Conservation (phyloP, 179 eudicot genomes). For the Nepenthes alata region DNA sequence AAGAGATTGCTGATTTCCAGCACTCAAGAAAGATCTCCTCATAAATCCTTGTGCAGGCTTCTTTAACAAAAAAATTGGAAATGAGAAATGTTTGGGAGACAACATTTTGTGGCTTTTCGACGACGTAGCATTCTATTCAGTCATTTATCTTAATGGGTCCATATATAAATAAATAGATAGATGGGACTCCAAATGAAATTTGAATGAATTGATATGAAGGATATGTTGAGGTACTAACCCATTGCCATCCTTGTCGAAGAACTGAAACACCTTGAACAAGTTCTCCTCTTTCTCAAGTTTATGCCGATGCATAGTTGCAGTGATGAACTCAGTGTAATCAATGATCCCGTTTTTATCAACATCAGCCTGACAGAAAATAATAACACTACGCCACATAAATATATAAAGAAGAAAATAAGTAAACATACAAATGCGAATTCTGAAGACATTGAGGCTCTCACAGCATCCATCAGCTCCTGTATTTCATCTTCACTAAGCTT, state of each 20-base stretch:
- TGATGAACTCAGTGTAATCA: constrained; percentile 76
- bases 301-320: constrained; percentile 95
- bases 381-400: background rate
- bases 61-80: no score
- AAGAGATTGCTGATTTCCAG: background rate
- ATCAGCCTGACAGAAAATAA: constrained; percentile 53
- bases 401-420: background rate
- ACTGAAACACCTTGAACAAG: constrained; percentile 53
- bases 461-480: constrained; percentile 74
- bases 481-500: constrained; percentile 53
- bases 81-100: no score
- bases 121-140: no score
- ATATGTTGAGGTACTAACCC: constrained; percentile 42
- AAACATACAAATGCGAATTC: background rate
- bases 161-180: no score
- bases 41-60: no score
- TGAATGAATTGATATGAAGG: background rate
- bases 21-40: no score
- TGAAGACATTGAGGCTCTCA: constrained; percentile 17
- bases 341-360: constrained; percentile 75
- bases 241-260: constrained; percentile 66
- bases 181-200: no score
- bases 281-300: constrained; percentile 67
- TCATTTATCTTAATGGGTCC: no score
- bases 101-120: no score